Evolutionary conservation across 495 filamentous ascomycete genomes (phyloP).

Genomic region (Aspergillus cristatus): DNA sequence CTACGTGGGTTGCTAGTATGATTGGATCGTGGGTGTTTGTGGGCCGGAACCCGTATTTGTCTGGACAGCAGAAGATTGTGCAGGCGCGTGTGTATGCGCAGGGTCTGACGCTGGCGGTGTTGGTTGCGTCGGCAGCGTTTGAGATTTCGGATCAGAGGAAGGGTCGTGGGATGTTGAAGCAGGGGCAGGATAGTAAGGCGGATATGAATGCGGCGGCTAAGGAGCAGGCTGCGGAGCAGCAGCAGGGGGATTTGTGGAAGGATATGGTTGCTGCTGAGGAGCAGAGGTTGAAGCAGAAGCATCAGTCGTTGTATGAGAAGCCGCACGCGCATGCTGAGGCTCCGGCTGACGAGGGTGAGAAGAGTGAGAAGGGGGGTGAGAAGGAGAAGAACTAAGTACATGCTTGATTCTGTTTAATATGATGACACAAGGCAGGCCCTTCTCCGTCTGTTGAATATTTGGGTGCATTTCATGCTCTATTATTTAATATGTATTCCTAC

Average conservation of each 20-base stretch:
- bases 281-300: slow-evolving; percentile 50
- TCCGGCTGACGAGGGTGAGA: neutral
- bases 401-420: neutral
- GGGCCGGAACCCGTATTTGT: slow-evolving; percentile 66
- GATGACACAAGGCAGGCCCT: neutral
- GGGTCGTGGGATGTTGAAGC: slow-evolving; percentile 53
- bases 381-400: slow-evolving; percentile 4
- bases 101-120: slow-evolving; percentile 79
- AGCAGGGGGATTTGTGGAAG: slow-evolving; percentile 80
- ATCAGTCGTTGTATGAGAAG: slow-evolving; percentile 32
- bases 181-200: slow-evolving; percentile 35
- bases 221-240: slow-evolving; percentile 33
- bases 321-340: slow-evolving; percentile 6
- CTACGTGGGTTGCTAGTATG: slow-evolving; percentile 79
- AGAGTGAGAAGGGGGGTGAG: slow-evolving; percentile 4
- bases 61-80: slow-evolving; percentile 79
- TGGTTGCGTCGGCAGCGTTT: slow-evolving; percentile 79
- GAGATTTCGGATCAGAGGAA: slow-evolving; percentile 76
- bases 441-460: neutral
- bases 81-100: slow-evolving; percentile 99
- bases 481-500: no score
- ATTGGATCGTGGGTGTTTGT: slow-evolving; percentile 66
- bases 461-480: neutral
- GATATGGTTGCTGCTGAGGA: slow-evolving; percentile 79
- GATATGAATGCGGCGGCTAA: slow-evolving; percentile 45